Conservation (phyloP, 164 flowering plant species). For the Sextonia rubra region DNA sequence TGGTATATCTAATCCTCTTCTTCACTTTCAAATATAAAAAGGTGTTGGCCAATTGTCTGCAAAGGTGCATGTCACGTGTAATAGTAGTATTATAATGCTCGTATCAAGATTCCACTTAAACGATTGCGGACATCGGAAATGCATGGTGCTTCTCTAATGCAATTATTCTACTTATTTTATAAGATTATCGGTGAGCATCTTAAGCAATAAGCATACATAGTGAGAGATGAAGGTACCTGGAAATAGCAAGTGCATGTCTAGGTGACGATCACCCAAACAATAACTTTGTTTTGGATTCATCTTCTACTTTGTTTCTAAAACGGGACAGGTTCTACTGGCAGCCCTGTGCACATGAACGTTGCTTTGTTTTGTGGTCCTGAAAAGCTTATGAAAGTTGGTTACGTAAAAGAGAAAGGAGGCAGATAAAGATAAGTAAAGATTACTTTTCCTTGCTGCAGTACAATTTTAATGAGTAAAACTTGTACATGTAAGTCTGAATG, state of each 20-base stretch:
- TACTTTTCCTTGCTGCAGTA: conserved; percentile 1
- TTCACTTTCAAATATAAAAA: no score
- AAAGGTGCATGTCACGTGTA: not conserved
- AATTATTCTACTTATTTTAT: not conserved
- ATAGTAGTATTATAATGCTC: not conserved
- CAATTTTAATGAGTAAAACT: not conserved
- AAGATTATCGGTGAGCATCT: not conserved
- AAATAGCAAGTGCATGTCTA: not conserved
- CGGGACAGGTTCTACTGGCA: conserved; percentile 18
- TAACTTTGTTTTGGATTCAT: conserved; percentile 2
- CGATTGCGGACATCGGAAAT: not conserved
- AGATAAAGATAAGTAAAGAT: not conserved
- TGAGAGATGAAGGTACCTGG: not conserved
- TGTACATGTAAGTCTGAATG: not conserved
- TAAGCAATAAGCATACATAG: no score
- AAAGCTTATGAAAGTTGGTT: not conserved
- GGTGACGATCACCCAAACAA: not conserved
- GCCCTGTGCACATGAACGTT: conserved; percentile 40
- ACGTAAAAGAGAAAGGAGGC: not conserved
- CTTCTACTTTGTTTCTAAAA: not conserved
- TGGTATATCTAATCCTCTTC: no score
- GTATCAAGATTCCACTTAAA: not conserved
- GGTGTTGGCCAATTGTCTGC: not conserved
- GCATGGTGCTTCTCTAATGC: not conserved
- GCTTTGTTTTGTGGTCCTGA: conserved; percentile 16